Evolutionary conservation across 495 filamentous ascomycete species (phyloP), one percentile per base, ranked within the genome.

Genomic region (Acidiella bohemica): DNA sequence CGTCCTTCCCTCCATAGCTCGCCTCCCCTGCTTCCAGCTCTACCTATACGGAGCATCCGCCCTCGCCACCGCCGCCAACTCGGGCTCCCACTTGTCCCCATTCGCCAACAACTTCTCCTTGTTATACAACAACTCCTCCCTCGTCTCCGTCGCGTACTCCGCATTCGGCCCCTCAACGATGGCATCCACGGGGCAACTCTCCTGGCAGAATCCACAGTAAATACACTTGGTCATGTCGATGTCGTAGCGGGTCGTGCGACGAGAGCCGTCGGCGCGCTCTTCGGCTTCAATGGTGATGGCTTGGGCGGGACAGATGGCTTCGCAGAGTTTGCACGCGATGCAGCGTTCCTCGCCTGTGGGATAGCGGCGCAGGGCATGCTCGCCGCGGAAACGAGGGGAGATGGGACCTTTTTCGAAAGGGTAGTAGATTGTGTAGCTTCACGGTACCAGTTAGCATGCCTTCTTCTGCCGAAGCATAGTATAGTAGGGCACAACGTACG

Each of bases 181-280:
- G 25, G 90, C 90, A 63, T 97, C 90, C 22, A 96, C 90, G 21
- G 90, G 90, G 65, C 90, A 97, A 49, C 83, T 92, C 70, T 97
- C 90, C 66, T 97, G 90, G 72, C 90, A 97, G 70, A 92, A 92
- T 11, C 90, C 90, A 59, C 90, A 97, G 72, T 96, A 97, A 60
- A 97, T 97, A 65, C 90, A 97, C 70, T 97, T 97, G 58, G 90
- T 96, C 90, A 97, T 97, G 70, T 97, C 90, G 60, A 97, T 93
- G 66, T 97, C 90, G 65, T 97, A 97, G 57, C 87, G 76, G 36
- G 88, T 94, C 33, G 90, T 97, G 54, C 90, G 74, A 56, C 90
- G 73, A 52, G 82, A 90, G 31, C 90, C 90, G 55, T 97, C 90
- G 55, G 78, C 82, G 63, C 90, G 85, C 67, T 97, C 90, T 57